Evolutionary conservation across 768 basidiomycete genomes (phyloP).

Genomic region (Rhizopogon vulgaris): DNA sequence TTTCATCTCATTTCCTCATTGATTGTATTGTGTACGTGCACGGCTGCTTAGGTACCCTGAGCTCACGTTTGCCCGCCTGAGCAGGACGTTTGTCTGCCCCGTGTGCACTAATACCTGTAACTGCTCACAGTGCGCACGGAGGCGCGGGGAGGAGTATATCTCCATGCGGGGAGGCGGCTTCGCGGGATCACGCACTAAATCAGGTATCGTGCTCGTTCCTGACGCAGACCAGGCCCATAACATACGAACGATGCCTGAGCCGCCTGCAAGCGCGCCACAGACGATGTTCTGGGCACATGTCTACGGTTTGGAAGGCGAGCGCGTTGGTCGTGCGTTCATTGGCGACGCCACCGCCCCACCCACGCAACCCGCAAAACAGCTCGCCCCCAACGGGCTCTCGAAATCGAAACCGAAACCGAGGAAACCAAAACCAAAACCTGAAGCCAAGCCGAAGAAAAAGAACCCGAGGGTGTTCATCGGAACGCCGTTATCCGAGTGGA

Average conservation of each 20-base stretch:
- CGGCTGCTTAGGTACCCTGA: conserved; percentile 30
- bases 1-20: conserved; percentile 3
- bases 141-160: conserved; percentile 42
- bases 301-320: conserved; percentile 24
- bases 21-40: not conserved
- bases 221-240: conserved; percentile 3
- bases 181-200: conserved; percentile 15
- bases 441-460: not conserved
- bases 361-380: not conserved
- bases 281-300: conserved; percentile 30
- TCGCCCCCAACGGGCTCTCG: not conserved
- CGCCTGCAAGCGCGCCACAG: not conserved
- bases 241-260: conserved; percentile 1
- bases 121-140: conserved; percentile 39
- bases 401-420: not conserved
- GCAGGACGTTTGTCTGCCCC: conserved; percentile 36
- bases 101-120: conserved; percentile 40
- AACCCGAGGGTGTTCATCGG: conserved; percentile 21
- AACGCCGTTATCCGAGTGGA: conserved; percentile 17
- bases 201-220: conserved; percentile 19
- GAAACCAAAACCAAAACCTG: not conserved
- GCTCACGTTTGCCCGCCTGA: conserved; percentile 27
- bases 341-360: not conserved
- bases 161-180: conserved; percentile 22
- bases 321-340: conserved; percentile 19